A percentile compares a stretch with the other conserved stretches of the same genome.
Evolutionary conservation across 306 rosid genomes (phyloP).

Genomic region (Rosa multiflora): DNA sequence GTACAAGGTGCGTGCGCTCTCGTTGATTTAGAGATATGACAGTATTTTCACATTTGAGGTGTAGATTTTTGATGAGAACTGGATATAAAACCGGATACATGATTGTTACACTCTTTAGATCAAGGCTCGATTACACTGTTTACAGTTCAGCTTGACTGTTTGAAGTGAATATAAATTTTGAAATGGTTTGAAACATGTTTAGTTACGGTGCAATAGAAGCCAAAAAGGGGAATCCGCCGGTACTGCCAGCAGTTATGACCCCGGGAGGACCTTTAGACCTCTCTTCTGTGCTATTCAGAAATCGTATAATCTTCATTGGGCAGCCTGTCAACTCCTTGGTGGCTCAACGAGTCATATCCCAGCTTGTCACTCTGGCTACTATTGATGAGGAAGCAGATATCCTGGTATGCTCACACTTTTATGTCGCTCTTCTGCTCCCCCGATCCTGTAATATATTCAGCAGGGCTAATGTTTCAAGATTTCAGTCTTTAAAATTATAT

Average conservation of each 20-base stretch:
- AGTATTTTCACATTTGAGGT: not conserved
- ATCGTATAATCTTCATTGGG: slow-evolving; percentile 89
- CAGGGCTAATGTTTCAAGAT: slow-evolving; percentile 4
- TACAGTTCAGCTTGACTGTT: not conserved
- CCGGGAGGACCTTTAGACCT: slow-evolving; percentile 93
- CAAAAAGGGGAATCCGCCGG: slow-evolving; percentile 67
- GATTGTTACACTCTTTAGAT: not conserved
- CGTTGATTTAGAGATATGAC: not conserved
- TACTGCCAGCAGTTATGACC: slow-evolving; percentile 91
- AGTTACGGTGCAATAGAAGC: slow-evolving; percentile 77
- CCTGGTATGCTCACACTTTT: slow-evolving; percentile 51
- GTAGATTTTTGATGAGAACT: not conserved
- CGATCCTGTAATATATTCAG: slow-evolving; percentile 10
- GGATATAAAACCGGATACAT: not conserved
- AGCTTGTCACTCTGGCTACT: slow-evolving; percentile 91
- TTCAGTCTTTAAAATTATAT: not conserved
- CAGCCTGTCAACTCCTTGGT: slow-evolving; percentile 80
- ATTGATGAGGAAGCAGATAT: slow-evolving; percentile 78
- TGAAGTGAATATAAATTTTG: slow-evolving; percentile 12
- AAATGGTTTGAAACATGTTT: slow-evolving; percentile 29
- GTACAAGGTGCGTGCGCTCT: slow-evolving; percentile 71
- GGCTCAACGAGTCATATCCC: slow-evolving; percentile 95
- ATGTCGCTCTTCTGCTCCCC: slow-evolving; percentile 3
- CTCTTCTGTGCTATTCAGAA: slow-evolving; percentile 78
- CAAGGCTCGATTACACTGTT: too few relatives aligned